phyloP scores from a whole-genome alignment of 208 protist species.

The Spongospora subterranea region DNA sequence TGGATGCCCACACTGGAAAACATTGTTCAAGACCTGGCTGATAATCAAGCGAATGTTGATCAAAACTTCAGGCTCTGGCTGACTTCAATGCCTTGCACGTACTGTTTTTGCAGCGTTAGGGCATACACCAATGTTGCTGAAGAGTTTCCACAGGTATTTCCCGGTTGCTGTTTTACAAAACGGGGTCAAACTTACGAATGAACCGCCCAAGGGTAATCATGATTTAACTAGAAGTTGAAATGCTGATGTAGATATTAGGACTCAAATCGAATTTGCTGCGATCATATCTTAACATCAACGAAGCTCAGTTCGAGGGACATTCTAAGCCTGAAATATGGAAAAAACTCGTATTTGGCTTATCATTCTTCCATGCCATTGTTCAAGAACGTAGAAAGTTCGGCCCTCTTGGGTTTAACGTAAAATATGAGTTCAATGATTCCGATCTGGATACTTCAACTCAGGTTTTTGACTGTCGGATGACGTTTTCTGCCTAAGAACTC shows the following conservation, averaged over 20 bases:
- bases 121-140: not conserved
- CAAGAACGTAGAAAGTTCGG: conserved; percentile 85
- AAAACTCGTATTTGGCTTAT: conserved; percentile 92
- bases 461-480: conserved; percentile 65
- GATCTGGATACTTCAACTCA: conserved; percentile 92
- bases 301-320: conserved; percentile 81
- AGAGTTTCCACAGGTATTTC: conserved; percentile 85
- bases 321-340: conserved; percentile 76
- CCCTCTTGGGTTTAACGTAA: conserved; percentile 93
- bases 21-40: conserved; percentile 82
- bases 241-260: not conserved
- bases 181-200: conserved; percentile 96
- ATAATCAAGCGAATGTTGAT: conserved; percentile 73
- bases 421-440: conserved; percentile 96
- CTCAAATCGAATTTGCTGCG: conserved; percentile 89
- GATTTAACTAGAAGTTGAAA: not conserved
- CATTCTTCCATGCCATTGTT: conserved; percentile 94
- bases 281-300: conserved; percentile 85
- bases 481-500: conserved; percentile 1
- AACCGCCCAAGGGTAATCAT: conserved; percentile 90
- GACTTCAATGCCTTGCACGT: conserved; percentile 90
- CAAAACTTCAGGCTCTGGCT: conserved; percentile 93
- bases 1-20: conserved; percentile 88
- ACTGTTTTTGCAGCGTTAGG: not conserved
- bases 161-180: conserved; percentile 95